Conservation (phyloP, 2,329 filamentous ascomycete species). For the Fusarium verticillioides region DNA sequence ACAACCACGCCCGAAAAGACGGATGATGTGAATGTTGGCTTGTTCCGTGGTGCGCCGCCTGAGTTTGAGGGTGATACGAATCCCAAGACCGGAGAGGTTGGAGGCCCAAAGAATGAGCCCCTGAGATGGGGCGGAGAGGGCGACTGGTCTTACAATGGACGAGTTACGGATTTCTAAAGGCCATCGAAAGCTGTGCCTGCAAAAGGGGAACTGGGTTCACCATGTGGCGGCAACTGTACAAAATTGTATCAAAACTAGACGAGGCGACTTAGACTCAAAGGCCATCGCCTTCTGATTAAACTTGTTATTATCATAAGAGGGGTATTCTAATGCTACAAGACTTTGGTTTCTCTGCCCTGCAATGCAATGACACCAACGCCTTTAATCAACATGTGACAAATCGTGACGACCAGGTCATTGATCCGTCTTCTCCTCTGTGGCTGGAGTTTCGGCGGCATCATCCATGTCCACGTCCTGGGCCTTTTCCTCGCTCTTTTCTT, state of each 20-base stretch:
- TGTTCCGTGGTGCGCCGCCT: constrained; percentile 81
- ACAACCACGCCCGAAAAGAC: constrained; percentile 33
- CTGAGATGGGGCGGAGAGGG: constrained; percentile 82
- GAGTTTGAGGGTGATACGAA: constrained; percentile 95
- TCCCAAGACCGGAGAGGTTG: constrained; percentile 93
- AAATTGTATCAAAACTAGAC: constrained; percentile 36
- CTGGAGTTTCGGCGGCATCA: constrained; percentile 33
- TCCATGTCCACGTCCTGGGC: constrained; percentile 50
- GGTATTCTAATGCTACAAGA: constrained; percentile 46
- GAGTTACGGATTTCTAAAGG: constrained; percentile 86
- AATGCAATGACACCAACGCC: constrained; percentile 43
- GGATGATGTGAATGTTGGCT: constrained; percentile 66
- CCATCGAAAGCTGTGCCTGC: too few relatives aligned
- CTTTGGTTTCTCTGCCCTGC: constrained; percentile 22
- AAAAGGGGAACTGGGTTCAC: not conserved
- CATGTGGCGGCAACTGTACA: constrained; percentile 1
- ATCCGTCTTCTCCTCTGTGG: constrained; percentile 29
- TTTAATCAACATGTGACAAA: constrained; percentile 27
- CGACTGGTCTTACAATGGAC: constrained; percentile 93
- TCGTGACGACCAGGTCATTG: constrained; percentile 24
- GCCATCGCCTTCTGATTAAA: constrained; percentile 28
- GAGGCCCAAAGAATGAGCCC: constrained; percentile 97
- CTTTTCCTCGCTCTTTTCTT: constrained; percentile 8
- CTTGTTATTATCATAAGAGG: constrained; percentile 38
- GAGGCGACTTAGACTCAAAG: constrained; percentile 17